Conservation (phyloP, 352 stramenopile species). For the Globisporangium cystogenes region DNA sequence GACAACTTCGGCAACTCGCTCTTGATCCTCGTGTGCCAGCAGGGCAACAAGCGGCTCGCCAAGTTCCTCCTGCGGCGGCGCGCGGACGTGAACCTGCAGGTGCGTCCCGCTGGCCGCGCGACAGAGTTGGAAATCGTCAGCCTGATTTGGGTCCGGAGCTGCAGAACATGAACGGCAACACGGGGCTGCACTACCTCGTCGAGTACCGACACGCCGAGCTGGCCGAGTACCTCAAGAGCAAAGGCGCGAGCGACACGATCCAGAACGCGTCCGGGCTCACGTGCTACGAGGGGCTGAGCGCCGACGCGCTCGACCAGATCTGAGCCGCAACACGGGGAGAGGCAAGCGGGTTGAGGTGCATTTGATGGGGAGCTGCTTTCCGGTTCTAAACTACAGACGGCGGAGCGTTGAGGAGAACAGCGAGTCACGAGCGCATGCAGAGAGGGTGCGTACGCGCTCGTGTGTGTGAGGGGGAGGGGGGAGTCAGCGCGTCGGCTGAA, state of each 20-base stretch:
- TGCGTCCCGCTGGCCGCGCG: conserved; percentile 4
- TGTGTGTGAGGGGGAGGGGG: background rate
- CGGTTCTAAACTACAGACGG: conserved; percentile 18
- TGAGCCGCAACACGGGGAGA: no score
- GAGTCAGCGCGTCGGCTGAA: background rate
- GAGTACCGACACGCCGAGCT: conserved; percentile 91
- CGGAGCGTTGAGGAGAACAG: conserved; percentile 1
- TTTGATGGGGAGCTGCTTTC: background rate
- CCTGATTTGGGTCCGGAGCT: background rate
- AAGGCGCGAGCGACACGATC: conserved; percentile 91
- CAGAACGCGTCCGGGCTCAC: conserved; percentile 90
- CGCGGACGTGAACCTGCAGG: conserved; percentile 91
- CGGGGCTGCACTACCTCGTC: conserved; percentile 93
- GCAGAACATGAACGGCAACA: conserved; percentile 94
- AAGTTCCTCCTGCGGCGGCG: conserved; percentile 94
- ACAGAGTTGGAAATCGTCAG: background rate
- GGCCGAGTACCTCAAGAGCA: conserved; percentile 91
- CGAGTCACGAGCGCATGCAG: background rate
- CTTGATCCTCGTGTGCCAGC: conserved; percentile 92
- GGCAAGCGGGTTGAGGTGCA: background rate
- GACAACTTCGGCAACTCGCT: conserved; percentile 96
- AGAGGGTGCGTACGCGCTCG: background rate
- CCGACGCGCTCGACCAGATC: conserved; percentile 30
- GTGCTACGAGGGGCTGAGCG: conserved; percentile 92
- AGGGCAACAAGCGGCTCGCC: conserved; percentile 93